Percentiles rank a stretch among this genome's conserved stretches.
These are phyloP conservation scores for Erythrophleum fordii DNA, from an alignment of 306 rosid species.

Conservation along the genomic window DNA sequence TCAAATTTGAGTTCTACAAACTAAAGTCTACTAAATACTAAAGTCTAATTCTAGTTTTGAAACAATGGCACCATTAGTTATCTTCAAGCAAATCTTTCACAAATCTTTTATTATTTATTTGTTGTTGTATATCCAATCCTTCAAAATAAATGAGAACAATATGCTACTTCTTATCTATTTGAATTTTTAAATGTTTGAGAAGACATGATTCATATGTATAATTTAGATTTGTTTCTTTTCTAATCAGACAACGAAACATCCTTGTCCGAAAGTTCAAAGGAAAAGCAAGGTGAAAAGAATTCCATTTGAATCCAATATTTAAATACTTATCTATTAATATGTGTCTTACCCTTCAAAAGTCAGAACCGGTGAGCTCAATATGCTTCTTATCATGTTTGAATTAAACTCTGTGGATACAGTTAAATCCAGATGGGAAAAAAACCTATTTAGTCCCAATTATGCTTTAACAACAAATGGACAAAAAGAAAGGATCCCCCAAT, in stretches of 20 bases:
- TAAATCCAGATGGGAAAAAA: too few species aligned
- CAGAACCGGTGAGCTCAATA: background rate
- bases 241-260: background rate
- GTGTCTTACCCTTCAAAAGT: background rate
- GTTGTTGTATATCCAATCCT: background rate
- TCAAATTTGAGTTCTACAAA: too few species aligned
- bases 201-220: background rate
- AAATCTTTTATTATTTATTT: background rate
- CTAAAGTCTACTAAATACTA: too few species aligned
- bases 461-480: too few species aligned
- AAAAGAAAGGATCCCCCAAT: too few species aligned
- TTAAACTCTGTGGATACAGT: background rate
- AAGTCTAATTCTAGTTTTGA: too few species aligned
- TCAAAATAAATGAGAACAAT: background rate
- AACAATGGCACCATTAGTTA: too few species aligned
- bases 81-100: too few species aligned
- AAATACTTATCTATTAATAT: background rate
- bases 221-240: background rate
- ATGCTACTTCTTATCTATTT: background rate
- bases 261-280: background rate
- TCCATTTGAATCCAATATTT: background rate
- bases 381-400: background rate
- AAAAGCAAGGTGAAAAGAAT: background rate
- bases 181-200: background rate
- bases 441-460: too few species aligned